Conservation (phyloP, 768 basidiomycete genomes). For the Tylopilus rubrobrunneus region DNA sequence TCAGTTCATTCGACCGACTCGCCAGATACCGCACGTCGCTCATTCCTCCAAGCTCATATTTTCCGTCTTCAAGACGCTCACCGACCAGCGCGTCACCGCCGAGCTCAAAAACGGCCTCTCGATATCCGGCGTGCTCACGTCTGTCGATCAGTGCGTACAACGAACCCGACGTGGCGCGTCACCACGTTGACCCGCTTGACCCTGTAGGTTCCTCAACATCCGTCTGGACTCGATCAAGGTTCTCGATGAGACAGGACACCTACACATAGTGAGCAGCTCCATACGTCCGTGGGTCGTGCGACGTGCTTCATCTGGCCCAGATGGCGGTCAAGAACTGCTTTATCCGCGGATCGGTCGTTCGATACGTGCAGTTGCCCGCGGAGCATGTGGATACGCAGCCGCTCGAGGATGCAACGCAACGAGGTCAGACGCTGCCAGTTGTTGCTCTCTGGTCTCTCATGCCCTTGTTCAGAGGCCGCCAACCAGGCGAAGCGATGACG, state of each 20-base stretch:
- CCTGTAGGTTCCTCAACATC: conserved; percentile 85
- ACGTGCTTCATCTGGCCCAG: no score
- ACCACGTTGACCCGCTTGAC: conserved; percentile 2
- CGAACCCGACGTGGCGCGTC: background rate
- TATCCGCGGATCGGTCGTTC: conserved; percentile 96
- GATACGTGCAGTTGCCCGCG: conserved; percentile 92
- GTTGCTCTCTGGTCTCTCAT: conserved; percentile 6
- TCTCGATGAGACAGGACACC: conserved; percentile 87
- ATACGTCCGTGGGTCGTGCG: no score
- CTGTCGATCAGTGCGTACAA: conserved; percentile 89
- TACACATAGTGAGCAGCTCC: conserved; percentile 91
- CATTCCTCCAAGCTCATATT: conserved; percentile 64
- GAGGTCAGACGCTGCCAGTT: conserved; percentile 55
- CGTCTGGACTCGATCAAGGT: conserved; percentile 92
- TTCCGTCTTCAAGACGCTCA: conserved; percentile 99
- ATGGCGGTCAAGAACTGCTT: conserved; percentile 99
- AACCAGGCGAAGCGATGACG: conserved; percentile 38
- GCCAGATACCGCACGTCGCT: background rate
- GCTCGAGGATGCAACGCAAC: conserved; percentile 91
- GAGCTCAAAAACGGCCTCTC: conserved; percentile 99
- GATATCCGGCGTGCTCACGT: conserved; percentile 93
- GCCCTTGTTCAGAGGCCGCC: conserved; percentile 34
- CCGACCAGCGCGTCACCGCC: conserved; percentile 94
- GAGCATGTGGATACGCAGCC: conserved; percentile 94
- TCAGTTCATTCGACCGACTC: conserved; percentile 8